phyloP scores from a whole-genome alignment of 2,329 filamentous ascomycete species.

The Aphanoascus verrucosus region DNA sequence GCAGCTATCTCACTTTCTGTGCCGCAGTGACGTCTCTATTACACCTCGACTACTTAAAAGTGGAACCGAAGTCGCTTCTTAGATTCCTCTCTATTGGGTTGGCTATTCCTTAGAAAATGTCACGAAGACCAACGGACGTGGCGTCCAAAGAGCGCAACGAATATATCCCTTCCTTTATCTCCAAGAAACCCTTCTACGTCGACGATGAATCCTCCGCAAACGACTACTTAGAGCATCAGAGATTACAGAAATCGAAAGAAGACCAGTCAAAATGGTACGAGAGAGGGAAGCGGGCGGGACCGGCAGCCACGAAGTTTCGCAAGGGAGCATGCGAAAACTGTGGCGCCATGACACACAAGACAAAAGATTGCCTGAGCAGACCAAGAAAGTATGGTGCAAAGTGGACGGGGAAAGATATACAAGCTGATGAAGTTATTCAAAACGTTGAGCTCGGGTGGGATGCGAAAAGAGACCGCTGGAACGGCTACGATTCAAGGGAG shows the following conservation, averaged over 20 bases:
- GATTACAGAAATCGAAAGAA: conserved; percentile 60
- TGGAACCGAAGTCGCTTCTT: neutral
- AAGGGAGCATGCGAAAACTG: conserved; percentile 99
- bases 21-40: neutral
- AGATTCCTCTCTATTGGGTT: neutral
- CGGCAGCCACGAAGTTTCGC: conserved; percentile 88
- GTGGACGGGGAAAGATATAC: conserved; percentile 86
- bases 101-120: conserved; percentile 23
- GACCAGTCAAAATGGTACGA: conserved; percentile 82
- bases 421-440: conserved; percentile 79
- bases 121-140: conserved; percentile 43
- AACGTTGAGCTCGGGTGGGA: conserved; percentile 88
- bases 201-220: conserved; percentile 61
- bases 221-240: conserved; percentile 96
- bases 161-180: conserved; percentile 97
- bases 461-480: conserved; percentile 95
- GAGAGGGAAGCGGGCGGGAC: conserved; percentile 69
- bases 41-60: neutral
- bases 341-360: conserved; percentile 91
- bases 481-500: conserved; percentile 86
- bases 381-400: conserved; percentile 82
- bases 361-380: conserved; percentile 81
- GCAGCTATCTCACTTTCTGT: neutral
- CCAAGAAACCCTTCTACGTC: conserved; percentile 93
- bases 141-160: conserved; percentile 81